A percentile compares a stretch with the other conserved stretches of the same genome.
Conservation (phyloP, 1,284 basidiomycete genomes). For the Tylopilus microsporus region DNA sequence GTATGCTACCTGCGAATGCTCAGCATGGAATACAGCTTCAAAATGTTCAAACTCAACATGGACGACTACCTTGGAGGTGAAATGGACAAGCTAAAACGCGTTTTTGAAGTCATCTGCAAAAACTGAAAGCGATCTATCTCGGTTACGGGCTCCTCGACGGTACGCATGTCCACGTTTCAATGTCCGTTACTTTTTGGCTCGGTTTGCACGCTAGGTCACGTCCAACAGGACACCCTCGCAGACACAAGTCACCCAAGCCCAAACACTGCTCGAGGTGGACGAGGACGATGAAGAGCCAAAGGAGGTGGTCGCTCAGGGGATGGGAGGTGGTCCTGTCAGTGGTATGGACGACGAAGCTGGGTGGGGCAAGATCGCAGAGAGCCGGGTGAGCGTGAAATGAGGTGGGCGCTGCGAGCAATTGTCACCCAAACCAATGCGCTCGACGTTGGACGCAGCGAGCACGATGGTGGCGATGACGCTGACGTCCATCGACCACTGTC, state of each 20-base stretch:
- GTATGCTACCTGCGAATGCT: neutral
- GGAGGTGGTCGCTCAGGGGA: constrained; percentile 15
- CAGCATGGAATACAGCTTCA: constrained; percentile 50
- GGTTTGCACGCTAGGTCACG: constrained; percentile 1
- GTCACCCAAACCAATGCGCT: neutral
- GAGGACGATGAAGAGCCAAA: constrained; percentile 47
- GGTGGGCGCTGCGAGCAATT: neutral
- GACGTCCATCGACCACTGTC: neutral
- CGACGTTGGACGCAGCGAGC: neutral
- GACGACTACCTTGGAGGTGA: constrained; percentile 97
- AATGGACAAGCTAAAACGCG: constrained; percentile 72
- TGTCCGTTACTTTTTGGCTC: neutral
- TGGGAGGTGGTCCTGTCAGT: neutral
- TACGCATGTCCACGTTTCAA: constrained; percentile 4
- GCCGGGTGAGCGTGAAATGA: neutral
- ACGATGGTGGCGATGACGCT: neutral
- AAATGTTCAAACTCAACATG: constrained; percentile 93
- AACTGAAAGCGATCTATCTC: constrained; percentile 72
- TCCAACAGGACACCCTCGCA: constrained; percentile 6
- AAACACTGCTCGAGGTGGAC: constrained; percentile 60
- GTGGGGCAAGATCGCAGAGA: constrained; percentile 21
- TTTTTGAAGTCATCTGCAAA: constrained; percentile 72
- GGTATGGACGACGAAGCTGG: constrained; percentile 23
- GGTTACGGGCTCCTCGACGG: constrained; percentile 7
- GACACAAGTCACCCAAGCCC: constrained; percentile 34